Evolutionary conservation across 495 filamentous ascomycete species (phyloP), one percentile per base, ranked within the genome.

Genomic region (Glonium stellatum): DNA sequence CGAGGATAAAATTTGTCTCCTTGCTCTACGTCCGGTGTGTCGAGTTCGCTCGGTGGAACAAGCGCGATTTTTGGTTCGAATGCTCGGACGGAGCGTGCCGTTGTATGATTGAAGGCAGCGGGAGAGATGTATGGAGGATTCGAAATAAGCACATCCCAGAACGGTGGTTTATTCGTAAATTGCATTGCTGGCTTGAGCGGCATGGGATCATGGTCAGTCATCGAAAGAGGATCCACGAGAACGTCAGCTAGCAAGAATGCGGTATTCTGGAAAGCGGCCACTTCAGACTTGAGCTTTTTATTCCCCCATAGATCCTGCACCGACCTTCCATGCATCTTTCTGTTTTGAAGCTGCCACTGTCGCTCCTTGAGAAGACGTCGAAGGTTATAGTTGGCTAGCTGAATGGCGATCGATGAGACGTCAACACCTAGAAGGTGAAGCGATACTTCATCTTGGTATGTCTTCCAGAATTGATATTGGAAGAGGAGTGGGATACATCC

Each of bases 71-170:
- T 79, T 0, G 93, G 93, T 73, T 98, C 93, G 69, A 80, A 88
- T 19, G 80, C 82, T 4, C 92, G 78, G 25, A 97, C 93, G 25
- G 84, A 88, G 48, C 87, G 82, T 0, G 78, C 74, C 0, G 76
- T 81, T 2, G 76, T 78, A 11, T 69, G 73, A 1, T 65, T 61
- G 63, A 87, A 95, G 1, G 77, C 75, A 0, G 54, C 18, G 0
- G 70, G 68, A 11, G 91, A 92, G 50, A 98, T 87, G 71, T 98
- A 97, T 0, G 93, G 93, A 11, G 93, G 93, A 71, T 98, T 98
- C 4, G 87, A 83, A 35, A 90, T 82, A 0, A 98, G 69, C n/a
- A 98, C 68, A 62, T 95, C 87, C 58, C 79, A 83, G 52, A 61
- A 58, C 9, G 19, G 19, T 11, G 57, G 65, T 35, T 55, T 46